These are phyloP conservation scores for Amanita pallidorosea DNA, from an alignment of 768 basidiomycete species.

Conservation along the genomic window DNA sequence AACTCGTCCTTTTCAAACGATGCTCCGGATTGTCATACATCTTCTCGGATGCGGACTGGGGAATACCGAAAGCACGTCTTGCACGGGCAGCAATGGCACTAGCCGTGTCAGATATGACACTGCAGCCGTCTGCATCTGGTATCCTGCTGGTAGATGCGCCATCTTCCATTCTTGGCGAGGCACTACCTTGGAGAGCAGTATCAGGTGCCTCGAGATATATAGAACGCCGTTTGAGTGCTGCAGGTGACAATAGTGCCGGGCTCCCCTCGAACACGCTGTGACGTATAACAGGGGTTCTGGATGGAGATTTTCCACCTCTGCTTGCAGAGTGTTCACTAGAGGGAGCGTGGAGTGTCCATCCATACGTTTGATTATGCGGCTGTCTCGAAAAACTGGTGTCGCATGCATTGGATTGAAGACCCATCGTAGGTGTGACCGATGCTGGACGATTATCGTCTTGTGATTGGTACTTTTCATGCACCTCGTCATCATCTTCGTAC, in stretches of 20 bases:
- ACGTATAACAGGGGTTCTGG: conserved; percentile 21
- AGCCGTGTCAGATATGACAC: conserved; percentile 1
- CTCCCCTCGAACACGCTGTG: conserved; percentile 8
- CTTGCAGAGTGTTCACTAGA: not conserved
- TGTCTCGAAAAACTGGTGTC: not conserved
- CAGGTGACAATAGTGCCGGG: conserved; percentile 9
- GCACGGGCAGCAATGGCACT: conserved; percentile 31
- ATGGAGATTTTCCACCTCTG: conserved; percentile 9
- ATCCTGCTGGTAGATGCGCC: not conserved
- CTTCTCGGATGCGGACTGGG: conserved; percentile 30
- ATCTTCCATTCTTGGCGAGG: not conserved
- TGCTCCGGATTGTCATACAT: conserved; percentile 9
- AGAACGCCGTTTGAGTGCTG: conserved; percentile 17
- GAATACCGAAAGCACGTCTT: conserved; percentile 41
- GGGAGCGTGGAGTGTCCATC: not conserved
- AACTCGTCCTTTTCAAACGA: conserved; percentile 7
- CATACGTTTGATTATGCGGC: not conserved
- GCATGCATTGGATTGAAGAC: not conserved
- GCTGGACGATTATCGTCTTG: not conserved
- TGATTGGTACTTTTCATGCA: conserved; percentile 7
- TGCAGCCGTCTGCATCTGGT: not conserved
- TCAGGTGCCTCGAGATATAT: conserved; percentile 14
- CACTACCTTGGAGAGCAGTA: not conserved
- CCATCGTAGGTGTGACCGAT: not conserved
- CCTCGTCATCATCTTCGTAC: conserved; percentile 20